Evolutionary conservation across 441 rosid genomes (phyloP).

Genomic region (Brassica balearica): DNA sequence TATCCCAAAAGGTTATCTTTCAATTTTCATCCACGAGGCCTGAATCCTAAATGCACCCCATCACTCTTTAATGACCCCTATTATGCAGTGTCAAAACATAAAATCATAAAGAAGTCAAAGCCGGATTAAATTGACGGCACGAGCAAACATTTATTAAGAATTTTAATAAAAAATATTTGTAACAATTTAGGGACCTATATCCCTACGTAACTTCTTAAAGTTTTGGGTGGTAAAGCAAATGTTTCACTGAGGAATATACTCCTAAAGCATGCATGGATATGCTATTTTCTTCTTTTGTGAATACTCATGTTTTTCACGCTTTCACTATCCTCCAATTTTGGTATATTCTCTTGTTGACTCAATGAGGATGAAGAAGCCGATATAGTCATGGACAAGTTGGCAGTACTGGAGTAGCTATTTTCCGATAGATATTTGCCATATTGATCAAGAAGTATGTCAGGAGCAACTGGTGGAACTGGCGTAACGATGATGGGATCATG

Average conservation of each 20-base stretch:
- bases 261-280: neutral
- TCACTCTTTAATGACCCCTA: neutral
- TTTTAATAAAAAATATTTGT: too few species aligned
- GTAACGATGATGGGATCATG: neutral
- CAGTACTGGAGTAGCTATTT: neutral
- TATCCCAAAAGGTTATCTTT: neutral
- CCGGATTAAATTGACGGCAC: neutral
- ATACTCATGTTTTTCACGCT: constrained; percentile 22
- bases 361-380: neutral
- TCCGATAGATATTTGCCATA: constrained; percentile 23
- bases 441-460: constrained; percentile 44
- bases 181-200: too few species aligned
- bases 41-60: neutral
- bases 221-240: too few species aligned
- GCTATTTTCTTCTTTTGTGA: constrained; percentile 40
- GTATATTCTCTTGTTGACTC: neutral
- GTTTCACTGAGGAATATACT: neutral
- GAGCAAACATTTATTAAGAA: neutral
- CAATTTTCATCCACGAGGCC: neutral
- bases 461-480: constrained; percentile 28
- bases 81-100: neutral
- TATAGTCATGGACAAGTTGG: constrained; percentile 23
- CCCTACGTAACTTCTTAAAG: too few species aligned
- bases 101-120: constrained; percentile 4
- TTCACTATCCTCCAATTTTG: constrained; percentile 29